Conservation (phyloP, 2,329 filamentous ascomycete genomes). For the Cladosporium sp. region DNA sequence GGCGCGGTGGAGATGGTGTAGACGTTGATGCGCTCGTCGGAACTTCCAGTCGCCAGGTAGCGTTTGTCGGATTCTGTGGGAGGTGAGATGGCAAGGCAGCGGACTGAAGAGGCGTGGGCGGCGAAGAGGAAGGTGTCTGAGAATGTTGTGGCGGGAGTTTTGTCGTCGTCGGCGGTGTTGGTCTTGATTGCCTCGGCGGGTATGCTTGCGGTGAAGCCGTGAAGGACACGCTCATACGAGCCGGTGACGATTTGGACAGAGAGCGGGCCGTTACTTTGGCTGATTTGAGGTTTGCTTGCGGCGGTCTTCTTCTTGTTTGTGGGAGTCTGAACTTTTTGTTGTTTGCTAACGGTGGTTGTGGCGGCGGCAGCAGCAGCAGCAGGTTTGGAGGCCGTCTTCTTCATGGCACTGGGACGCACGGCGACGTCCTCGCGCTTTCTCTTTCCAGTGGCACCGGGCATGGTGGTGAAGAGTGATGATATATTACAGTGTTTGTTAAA, state of each 20-base stretch:
- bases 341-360: background rate
- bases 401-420: constrained; percentile 13
- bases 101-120: constrained; percentile 83
- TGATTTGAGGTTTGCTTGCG: background rate
- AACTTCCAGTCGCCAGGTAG: constrained; percentile 83
- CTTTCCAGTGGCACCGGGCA: constrained; percentile 15
- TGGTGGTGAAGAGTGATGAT: too few species aligned
- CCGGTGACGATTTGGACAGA: constrained; percentile 86
- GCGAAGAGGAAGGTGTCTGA: constrained; percentile 94
- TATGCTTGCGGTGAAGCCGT: constrained; percentile 79
- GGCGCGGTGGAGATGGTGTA: constrained; percentile 69
- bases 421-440: constrained; percentile 18
- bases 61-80: constrained; percentile 61
- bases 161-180: constrained; percentile 15
- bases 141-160: constrained; percentile 55
- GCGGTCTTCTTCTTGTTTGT: background rate
- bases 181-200: constrained; percentile 28
- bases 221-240: constrained; percentile 88
- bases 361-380: constrained; percentile 2
- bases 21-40: constrained; percentile 90
- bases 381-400: constrained; percentile 16
- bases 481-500: too few species aligned
- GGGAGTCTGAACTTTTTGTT: background rate
- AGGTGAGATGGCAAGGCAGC: constrained; percentile 78
- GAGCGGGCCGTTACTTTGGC: constrained; percentile 17